A percentile compares a stretch with the other conserved stretches of the same genome.
These are phyloP conservation scores for Thalia dealbata DNA, from an alignment of 176 grass and related monocot genomes.

Conservation along the genomic window DNA sequence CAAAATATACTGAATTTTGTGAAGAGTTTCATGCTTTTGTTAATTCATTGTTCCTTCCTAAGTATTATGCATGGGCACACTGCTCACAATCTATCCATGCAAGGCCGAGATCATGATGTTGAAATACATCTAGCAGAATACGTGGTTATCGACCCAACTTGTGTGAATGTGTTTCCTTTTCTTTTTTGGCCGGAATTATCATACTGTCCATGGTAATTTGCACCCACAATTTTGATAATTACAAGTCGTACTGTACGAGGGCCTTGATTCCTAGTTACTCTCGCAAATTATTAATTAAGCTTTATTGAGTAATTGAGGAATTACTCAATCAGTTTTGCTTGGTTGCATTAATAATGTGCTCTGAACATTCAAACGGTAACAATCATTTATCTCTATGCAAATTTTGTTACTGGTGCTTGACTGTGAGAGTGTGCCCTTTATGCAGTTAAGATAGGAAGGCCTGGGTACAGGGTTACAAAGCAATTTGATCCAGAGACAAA, in stretches of 20 bases:
- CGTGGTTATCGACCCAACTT: not conserved
- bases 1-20: too few relatives aligned
- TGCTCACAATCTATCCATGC: not conserved
- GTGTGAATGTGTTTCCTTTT: too few relatives aligned
- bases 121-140: too few relatives aligned
- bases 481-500: constrained; percentile 84
- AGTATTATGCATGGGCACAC: not conserved
- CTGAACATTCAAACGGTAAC: not conserved
- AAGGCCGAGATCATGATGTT: not conserved
- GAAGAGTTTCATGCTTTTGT: too few relatives aligned
- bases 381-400: too few relatives aligned
- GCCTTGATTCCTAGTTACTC: too few relatives aligned
- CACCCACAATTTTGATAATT: too few relatives aligned
- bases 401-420: not conserved
- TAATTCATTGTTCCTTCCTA: not conserved
- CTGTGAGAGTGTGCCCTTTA: constrained; percentile 26
- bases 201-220: too few relatives aligned
- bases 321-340: not conserved
- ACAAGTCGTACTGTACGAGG: too few relatives aligned
- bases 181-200: not conserved
- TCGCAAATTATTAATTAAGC: too few relatives aligned
- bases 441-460: constrained; percentile 96
- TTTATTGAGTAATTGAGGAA: not conserved
- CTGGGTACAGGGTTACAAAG: constrained; percentile 88
- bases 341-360: not conserved